These are phyloP conservation scores for Alternaria sp. DNA, from an alignment of 2,329 filamentous ascomycete genomes.

Conservation along the genomic window DNA sequence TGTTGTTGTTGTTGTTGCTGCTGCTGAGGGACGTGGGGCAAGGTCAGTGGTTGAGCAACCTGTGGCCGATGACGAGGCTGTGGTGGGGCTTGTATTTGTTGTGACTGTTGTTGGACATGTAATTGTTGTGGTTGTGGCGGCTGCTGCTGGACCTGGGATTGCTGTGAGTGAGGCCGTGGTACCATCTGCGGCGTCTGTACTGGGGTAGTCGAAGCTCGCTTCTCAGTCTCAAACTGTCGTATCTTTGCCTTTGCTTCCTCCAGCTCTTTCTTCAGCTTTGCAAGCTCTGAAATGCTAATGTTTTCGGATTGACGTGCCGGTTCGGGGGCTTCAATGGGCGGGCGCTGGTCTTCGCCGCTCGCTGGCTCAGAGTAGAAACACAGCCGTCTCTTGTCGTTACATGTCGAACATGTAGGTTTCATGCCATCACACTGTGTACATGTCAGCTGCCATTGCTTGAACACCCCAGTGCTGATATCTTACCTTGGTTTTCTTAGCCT, in stretches of 20 bases:
- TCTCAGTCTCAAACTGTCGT: slow-evolving; percentile 45
- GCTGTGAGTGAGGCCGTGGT: slow-evolving; percentile 29
- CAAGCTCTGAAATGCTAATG: slow-evolving; percentile 41
- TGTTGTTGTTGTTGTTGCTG: slow-evolving; percentile 23
- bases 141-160: slow-evolving; percentile 21
- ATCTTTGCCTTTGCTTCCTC: slow-evolving; percentile 51
- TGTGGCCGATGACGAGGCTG: slow-evolving; percentile 25
- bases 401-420: slow-evolving; percentile 48
- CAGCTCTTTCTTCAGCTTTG: slow-evolving; percentile 47
- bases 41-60: slow-evolving; percentile 22
- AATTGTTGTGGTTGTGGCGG: slow-evolving; percentile 23
- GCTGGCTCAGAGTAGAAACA: slow-evolving; percentile 45
- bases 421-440: slow-evolving; percentile 45
- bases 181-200: slow-evolving; percentile 36
- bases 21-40: slow-evolving; percentile 20
- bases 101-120: slow-evolving; percentile 28
- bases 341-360: slow-evolving; percentile 31
- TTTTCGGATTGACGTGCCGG: slow-evolving; percentile 28
- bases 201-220: slow-evolving; percentile 40
- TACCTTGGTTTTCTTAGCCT: slow-evolving; percentile 51
- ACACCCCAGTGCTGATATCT: neutral
- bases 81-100: slow-evolving; percentile 8
- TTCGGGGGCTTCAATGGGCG: slow-evolving; percentile 24
- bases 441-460: slow-evolving; percentile 20
- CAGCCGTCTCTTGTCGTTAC: slow-evolving; percentile 46